Base-by-base conservation (phyloP, 768 basidiomycete genomes). In the Boletus reticuloceps region DNA sequence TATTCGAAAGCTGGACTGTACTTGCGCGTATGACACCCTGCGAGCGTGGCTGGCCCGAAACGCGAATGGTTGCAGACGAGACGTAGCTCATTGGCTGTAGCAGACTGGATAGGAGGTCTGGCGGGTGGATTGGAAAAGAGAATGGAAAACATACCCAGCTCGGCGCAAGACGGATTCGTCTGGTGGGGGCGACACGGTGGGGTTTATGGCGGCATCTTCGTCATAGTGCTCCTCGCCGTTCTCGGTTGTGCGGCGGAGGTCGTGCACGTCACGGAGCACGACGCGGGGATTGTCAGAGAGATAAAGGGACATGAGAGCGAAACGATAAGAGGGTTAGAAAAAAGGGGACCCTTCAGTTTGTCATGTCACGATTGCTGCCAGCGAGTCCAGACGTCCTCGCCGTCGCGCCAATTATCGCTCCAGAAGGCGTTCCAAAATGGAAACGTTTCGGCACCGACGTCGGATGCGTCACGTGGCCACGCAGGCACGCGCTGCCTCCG, bases 1-100 rank as follows among this genome's bases (percentile, higher is more conserved):
- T 78, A 50, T 73, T 75, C 17, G 88, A 87, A 4, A 91, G 75
- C 49, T 85, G 77, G 65, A 91, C 77, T 0, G 89, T 90, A 58
- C 73, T 78, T 34, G 81, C 75, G 17, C 89, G 82, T 56, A 91
- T 91, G 29, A 78, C 76, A 58, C 79, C 79, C 58, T 83, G 84
- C 1, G 83, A 82, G 61, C 84, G 87, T 10, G 80, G 74, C 9
- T 50, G 59, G 11, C 54, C 47, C 0, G 59, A 52, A 45, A 38
- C 52, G 49, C 61, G 64, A 50, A 59, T 16, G 57, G 70, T 58
- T 50, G 64, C 46, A 50, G 64, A 64, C 40, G 70, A 65, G 63
- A 70, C 56, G 64, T 77, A 82, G 58, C 79, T 80, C 58, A 73
- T 76, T 17, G 83, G 73, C 62, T 85, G 84, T 17, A 88, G 75